These are phyloP conservation scores for Beauveria australis DNA, from an alignment of 2,329 filamentous ascomycete species.

Conservation along the genomic window DNA sequence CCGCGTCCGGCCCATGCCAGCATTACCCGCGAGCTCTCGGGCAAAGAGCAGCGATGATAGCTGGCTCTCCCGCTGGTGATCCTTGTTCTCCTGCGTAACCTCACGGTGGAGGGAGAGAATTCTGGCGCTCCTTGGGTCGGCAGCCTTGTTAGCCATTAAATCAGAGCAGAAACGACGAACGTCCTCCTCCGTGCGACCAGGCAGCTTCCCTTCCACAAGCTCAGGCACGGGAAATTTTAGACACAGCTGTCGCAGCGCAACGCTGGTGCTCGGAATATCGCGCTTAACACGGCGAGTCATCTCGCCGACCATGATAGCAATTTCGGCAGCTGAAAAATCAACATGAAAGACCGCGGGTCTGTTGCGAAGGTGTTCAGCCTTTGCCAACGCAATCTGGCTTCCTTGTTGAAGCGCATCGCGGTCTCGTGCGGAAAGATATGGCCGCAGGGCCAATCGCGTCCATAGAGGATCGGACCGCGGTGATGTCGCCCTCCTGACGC, in stretches of 20 bases:
- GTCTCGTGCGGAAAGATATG: neutral
- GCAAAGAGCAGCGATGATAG: constrained; percentile 37
- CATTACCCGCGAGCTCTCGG: constrained; percentile 40
- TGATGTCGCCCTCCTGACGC: neutral
- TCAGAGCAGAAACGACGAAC: constrained; percentile 25
- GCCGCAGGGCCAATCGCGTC: neutral
- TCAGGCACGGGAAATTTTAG: constrained; percentile 17
- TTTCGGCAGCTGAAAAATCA: constrained; percentile 35
- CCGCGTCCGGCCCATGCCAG: constrained; percentile 32
- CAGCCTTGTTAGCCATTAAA: constrained; percentile 17
- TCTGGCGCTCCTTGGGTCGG: constrained; percentile 10
- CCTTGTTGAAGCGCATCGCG: constrained; percentile 2
- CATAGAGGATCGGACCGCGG: neutral
- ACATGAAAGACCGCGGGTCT: constrained; percentile 30
- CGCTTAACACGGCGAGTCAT: constrained; percentile 15
- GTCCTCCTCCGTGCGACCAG: constrained; percentile 20
- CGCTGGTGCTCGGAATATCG: neutral
- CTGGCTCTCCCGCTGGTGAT: constrained; percentile 13
- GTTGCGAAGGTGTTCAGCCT: neutral
- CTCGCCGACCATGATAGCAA: constrained; percentile 19
- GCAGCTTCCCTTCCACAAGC: constrained; percentile 17
- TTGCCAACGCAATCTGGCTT: neutral
- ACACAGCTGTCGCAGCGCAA: constrained; percentile 16
- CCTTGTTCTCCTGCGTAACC: neutral
- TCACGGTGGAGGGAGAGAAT: constrained; percentile 21